Conservation (phyloP, 495 filamentous ascomycete genomes). For the Penicillium parvum region DNA sequence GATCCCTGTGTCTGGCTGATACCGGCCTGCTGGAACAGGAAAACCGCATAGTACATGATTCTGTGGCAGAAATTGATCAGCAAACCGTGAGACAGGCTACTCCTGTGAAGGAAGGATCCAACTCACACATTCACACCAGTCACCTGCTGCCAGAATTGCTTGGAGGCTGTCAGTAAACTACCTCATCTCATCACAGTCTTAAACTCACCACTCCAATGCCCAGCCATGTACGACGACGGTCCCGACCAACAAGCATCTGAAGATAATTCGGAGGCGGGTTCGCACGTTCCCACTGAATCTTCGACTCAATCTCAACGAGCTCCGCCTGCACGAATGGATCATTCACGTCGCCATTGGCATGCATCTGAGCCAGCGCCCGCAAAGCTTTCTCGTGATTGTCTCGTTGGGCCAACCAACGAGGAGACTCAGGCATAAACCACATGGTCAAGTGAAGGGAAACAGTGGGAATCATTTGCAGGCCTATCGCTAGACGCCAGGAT, state of each 20-base stretch:
- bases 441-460: slow-evolving; percentile 17
- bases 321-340: slow-evolving; percentile 17
- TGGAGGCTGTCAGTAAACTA: background rate
- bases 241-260: slow-evolving; percentile 19
- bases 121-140: slow-evolving; percentile 29
- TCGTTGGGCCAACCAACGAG: slow-evolving; percentile 41
- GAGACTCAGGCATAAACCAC: slow-evolving; percentile 37
- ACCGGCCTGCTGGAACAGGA: slow-evolving; percentile 25
- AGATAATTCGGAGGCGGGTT: slow-evolving; percentile 21
- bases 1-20: slow-evolving; percentile 14
- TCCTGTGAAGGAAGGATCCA: background rate
- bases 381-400: slow-evolving; percentile 35
- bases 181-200: background rate
- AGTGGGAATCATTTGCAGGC: slow-evolving; percentile 21
- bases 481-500: slow-evolving; percentile 16
- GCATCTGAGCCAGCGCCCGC: slow-evolving; percentile 31
- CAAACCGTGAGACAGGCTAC: background rate
- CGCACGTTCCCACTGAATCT: slow-evolving; percentile 19
- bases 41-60: slow-evolving; percentile 30
- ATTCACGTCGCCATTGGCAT: slow-evolving; percentile 26
- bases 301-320: slow-evolving; percentile 17
- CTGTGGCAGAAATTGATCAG: slow-evolving; percentile 9
- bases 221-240: slow-evolving; percentile 28
- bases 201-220: slow-evolving; percentile 27
- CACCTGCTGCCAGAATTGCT: slow-evolving; percentile 32